Percentiles rank a stretch among this genome's conserved stretches.
Conservation (phyloP, 2,329 filamentous ascomycete species). For the Hypoxylon sp. region DNA sequence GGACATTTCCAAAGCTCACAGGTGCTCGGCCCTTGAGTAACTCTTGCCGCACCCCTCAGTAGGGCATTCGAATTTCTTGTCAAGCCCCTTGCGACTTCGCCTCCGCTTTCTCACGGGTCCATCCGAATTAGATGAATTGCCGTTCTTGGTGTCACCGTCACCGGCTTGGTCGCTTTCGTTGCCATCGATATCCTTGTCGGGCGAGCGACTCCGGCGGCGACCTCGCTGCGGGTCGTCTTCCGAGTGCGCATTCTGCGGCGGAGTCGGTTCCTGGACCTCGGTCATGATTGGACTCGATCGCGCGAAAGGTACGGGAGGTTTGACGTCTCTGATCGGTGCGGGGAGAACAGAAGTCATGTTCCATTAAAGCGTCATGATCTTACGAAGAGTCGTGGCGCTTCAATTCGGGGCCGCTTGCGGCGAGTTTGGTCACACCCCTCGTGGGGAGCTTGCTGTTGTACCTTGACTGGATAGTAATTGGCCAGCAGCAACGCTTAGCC, state of each 20-base stretch:
- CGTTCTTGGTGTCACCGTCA: constrained; percentile 60
- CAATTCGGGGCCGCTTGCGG: constrained; percentile 38
- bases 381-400: constrained; percentile 42
- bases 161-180: constrained; percentile 60
- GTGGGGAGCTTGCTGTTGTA: constrained; percentile 33
- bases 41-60: constrained; percentile 93
- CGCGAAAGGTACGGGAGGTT: constrained; percentile 57
- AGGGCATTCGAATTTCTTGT: constrained; percentile 88
- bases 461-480: constrained; percentile 35
- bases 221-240: constrained; percentile 60
- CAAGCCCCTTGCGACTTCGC: constrained; percentile 81
- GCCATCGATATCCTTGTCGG: constrained; percentile 59
- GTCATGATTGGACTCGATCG: constrained; percentile 61
- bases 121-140: constrained; percentile 67
- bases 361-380: constrained; percentile 50
- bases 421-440: constrained; percentile 32
- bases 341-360: constrained; percentile 62
- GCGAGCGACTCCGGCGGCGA: constrained; percentile 60
- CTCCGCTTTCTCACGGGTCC: constrained; percentile 72
- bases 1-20: constrained; percentile 67
- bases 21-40: constrained; percentile 95
- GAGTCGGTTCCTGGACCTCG: constrained; percentile 59
- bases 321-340: constrained; percentile 58
- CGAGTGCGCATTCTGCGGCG: constrained; percentile 59
- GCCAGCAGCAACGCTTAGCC: constrained; percentile 41